Base-by-base conservation (phyloP, 2,329 filamentous ascomycete species). In the Cyclaneusma minus region DNA sequence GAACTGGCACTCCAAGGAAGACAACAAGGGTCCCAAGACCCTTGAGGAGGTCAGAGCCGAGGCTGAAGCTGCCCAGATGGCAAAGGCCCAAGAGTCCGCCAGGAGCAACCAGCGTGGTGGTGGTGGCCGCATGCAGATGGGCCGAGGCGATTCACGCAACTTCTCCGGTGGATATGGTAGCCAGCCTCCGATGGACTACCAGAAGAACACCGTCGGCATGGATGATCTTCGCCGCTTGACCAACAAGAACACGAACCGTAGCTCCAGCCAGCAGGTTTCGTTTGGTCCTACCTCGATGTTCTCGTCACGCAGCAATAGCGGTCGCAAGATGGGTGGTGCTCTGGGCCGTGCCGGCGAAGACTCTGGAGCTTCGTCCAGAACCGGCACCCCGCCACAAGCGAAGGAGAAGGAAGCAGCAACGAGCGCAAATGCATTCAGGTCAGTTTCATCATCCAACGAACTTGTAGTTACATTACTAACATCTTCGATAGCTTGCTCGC, bases 1-100 rank as follows among this genome's bases (percentile, higher is more conserved):
- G 27, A 63, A 68, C 48, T 98, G 89, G 89, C 54, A 66, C 34
- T 84, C 82, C 30, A 94, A 93, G 64, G 83, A 92, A 49, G 58
- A 62, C 28, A 79, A 85, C 56, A 95, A 95, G 63, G 89, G 89
- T 19, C 89, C 89, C 32, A 94, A 94, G 73, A 98, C 89, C 6
- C 78, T 98, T 28, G 73, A 84, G 4, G 81, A 95, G 56, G 81
- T 98, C 39, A 81, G 84, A 49, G 77, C 75, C 40, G 77, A 83
- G 55, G 48, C 46, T 71, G 57, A 50, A 67, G 83, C 83, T 38
- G 64, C 69, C 28, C 77, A 76, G 35, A 79, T 78, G 22, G 73
- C 79, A 39, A 85, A 87, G 55, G 82, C 83, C 33, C 77, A 77
- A 29, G 85, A 94, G 49, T 61, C 55, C 27, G 64, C 66, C 22